These are phyloP conservation scores for Wickerhamomyces xylosicus DNA, from an alignment of 805 yeast species.

Conservation along the genomic window DNA sequence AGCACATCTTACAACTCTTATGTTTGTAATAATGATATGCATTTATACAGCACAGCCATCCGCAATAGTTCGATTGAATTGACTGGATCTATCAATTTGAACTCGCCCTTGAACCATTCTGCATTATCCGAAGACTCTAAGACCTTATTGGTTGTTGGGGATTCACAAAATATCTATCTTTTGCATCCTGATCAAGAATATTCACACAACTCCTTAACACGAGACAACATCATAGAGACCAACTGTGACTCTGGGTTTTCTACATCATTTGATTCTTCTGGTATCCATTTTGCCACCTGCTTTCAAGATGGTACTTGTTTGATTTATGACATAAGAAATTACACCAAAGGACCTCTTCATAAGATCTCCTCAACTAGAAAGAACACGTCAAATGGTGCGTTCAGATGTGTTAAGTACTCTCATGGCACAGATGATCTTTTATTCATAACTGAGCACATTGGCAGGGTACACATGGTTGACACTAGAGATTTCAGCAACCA, in stretches of 20 bases:
- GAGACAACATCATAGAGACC: conserved; percentile 37
- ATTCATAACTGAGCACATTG: conserved; percentile 74
- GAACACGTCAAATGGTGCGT: conserved; percentile 48
- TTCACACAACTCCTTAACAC: conserved; percentile 11
- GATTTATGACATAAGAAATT: conserved; percentile 66
- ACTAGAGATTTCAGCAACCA: conserved; percentile 63
- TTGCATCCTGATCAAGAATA: conserved; percentile 27
- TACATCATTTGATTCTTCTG: conserved; percentile 68
- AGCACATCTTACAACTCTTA: conserved; percentile 41
- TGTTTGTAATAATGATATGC: conserved; percentile 78
- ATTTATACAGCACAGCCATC: conserved; percentile 56
- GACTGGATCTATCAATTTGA: conserved; percentile 35
- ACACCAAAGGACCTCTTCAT: conserved; percentile 36
- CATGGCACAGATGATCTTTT: conserved; percentile 66
- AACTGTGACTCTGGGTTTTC: conserved; percentile 77
- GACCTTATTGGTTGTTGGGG: conserved; percentile 65
- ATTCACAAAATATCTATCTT: conserved; percentile 54
- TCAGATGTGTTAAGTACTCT: conserved; percentile 52
- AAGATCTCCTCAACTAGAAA: conserved; percentile 52
- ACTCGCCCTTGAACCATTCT: conserved; percentile 68
- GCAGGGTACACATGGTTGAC: conserved; percentile 79
- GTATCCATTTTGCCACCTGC: conserved; percentile 62
- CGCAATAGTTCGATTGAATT: conserved; percentile 34
- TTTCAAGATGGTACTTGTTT: conserved; percentile 81
- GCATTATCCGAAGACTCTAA: conserved; percentile 54